Evolutionary conservation across 2,329 filamentous ascomycete species (phyloP).

Genomic region (Tolypocladium endophyticum): DNA sequence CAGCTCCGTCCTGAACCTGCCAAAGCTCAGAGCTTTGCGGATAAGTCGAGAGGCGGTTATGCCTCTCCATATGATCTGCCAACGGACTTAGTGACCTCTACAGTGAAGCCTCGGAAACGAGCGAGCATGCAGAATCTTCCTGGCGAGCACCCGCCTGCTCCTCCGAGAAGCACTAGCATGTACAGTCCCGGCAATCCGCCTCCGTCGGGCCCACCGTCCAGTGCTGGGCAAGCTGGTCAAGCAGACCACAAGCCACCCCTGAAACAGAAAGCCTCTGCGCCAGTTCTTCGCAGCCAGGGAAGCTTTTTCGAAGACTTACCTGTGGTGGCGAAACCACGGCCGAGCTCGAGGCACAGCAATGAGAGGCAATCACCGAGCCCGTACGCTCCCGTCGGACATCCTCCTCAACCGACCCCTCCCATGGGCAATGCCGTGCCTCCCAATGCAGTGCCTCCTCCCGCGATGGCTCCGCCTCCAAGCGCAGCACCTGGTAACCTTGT

Average conservation of each 20-base stretch:
- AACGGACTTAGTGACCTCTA: constrained; percentile 54
- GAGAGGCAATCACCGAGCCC: constrained; percentile 29
- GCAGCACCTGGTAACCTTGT: constrained; percentile 35
- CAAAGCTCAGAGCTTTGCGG: constrained; percentile 73
- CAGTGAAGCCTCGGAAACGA: constrained; percentile 57
- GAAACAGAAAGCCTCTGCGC: constrained; percentile 22
- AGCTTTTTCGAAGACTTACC: constrained; percentile 76
- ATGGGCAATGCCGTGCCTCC: constrained; percentile 13
- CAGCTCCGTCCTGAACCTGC: constrained; percentile 32
- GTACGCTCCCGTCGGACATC: constrained; percentile 3
- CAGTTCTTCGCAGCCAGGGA: constrained; percentile 28
- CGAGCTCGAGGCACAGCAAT: constrained; percentile 43
- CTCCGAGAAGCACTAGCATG: constrained; percentile 55
- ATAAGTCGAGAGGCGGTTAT: constrained; percentile 87
- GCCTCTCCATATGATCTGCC: constrained; percentile 91
- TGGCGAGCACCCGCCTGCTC: constrained; percentile 32
- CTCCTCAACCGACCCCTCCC: constrained; percentile 11
- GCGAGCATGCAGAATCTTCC: constrained; percentile 46
- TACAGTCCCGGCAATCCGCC: constrained; percentile 17
- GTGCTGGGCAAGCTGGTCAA: constrained; percentile 17
- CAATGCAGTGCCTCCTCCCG: constrained; percentile 14
- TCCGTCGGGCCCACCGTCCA: constrained; percentile 9
- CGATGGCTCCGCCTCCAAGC: constrained; percentile 12
- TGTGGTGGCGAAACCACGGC: constrained; percentile 48
- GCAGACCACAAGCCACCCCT: constrained; percentile 19